These are phyloP conservation scores for Porodaedalea pini DNA, from an alignment of 1,284 basidiomycete species.

Conservation along the genomic window DNA sequence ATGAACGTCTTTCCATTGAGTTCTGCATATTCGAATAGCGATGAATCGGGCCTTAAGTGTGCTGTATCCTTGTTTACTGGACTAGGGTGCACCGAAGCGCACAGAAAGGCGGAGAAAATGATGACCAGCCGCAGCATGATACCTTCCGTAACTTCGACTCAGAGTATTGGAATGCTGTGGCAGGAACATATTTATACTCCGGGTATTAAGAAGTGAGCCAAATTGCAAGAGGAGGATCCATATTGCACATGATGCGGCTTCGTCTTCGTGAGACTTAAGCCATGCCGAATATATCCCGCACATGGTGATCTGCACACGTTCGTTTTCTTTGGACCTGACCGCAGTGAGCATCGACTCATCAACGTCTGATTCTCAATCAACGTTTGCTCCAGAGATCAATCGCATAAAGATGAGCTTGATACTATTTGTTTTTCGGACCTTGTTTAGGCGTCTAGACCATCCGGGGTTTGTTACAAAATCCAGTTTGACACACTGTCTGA, in stretches of 20 bases:
- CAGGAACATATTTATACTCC: not conserved
- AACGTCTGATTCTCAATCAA: not conserved
- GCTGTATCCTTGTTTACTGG: not conserved
- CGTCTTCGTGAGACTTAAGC: no score
- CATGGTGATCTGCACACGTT: not conserved
- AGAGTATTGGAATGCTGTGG: no score
- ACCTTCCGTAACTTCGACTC: no score
- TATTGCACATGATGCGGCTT: no score
- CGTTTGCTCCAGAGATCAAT: not conserved
- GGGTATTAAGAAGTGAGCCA: not conserved
- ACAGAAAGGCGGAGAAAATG: constrained; percentile 5
- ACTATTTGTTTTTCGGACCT: not conserved
- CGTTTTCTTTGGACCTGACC: not conserved
- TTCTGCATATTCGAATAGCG: constrained; percentile 19
- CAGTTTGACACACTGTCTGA: no score
- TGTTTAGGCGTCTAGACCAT: not conserved
- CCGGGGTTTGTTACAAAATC: not conserved
- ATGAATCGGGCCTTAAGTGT: constrained; percentile 11
- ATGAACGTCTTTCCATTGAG: constrained; percentile 22
- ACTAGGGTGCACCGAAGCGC: not conserved
- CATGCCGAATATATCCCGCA: not conserved
- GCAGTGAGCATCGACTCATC: no score
- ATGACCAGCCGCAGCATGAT: not conserved
- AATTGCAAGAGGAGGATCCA: no score
- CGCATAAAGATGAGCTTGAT: not conserved